Evolutionary conservation across 192 early-diverging fungal species (phyloP).

Genomic region (Pilaira anomala): DNA sequence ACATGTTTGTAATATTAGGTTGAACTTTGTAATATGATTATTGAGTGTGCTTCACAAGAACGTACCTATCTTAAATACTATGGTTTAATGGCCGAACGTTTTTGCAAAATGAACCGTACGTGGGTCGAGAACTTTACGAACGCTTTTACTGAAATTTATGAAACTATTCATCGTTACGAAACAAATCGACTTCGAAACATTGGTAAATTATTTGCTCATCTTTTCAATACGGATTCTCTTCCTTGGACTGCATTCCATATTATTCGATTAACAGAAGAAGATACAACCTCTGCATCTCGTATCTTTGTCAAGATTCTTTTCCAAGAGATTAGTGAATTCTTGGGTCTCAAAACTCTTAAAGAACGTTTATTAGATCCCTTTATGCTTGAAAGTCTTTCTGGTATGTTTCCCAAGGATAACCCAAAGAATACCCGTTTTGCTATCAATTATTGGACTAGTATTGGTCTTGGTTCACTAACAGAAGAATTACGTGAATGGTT

Average conservation of each 20-base stretch:
- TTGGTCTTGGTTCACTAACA: conserved; percentile 88
- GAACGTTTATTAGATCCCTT: conserved; percentile 65
- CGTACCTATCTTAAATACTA: conserved; percentile 92
- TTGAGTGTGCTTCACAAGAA: conserved; percentile 96
- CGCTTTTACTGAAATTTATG: conserved; percentile 80
- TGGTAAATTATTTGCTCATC: conserved; percentile 87
- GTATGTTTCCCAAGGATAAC: conserved; percentile 89
- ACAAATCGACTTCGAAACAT: conserved; percentile 92
- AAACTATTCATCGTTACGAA: conserved; percentile 90
- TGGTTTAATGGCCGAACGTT: conserved; percentile 90
- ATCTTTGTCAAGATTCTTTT: conserved; percentile 97
- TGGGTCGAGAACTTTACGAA: conserved; percentile 81
- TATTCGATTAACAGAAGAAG: conserved; percentile 86
- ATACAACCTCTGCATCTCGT: conserved; percentile 93
- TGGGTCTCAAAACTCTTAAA: conserved; percentile 80
- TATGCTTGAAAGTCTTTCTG: conserved; percentile 72
- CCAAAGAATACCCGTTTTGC: conserved; percentile 89
- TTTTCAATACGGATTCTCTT: conserved; percentile 80
- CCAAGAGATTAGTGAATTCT: conserved; percentile 77
- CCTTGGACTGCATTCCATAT: conserved; percentile 78
- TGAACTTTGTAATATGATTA: conserved; percentile 94
- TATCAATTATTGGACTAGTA: conserved; percentile 97
- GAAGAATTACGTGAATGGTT: conserved; percentile 83
- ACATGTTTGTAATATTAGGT: conserved; percentile 41
- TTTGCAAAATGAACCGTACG: conserved; percentile 74